Percentiles rank a stretch among this genome's conserved stretches.
These are phyloP conservation scores for Acer saccharum DNA, from an alignment of 345 rosid genomes.

Conservation along the genomic window DNA sequence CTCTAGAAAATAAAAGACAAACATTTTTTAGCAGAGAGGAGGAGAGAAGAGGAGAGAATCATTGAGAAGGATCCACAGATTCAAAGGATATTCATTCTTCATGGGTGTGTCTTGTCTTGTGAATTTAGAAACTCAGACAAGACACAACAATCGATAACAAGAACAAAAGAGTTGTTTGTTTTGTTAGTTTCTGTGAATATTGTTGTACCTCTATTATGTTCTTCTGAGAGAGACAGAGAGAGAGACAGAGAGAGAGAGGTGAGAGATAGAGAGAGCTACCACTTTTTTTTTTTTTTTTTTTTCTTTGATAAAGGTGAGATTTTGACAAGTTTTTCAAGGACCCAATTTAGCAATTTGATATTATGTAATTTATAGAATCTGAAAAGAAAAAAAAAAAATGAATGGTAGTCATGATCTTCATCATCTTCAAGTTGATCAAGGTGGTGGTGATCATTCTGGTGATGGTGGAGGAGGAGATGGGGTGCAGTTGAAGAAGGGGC, in stretches of 20 bases:
- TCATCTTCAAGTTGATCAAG: slow-evolving; percentile 23
- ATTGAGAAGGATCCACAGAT: too few species aligned
- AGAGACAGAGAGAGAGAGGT: neutral
- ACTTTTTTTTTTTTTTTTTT: neutral
- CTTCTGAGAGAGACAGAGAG: neutral
- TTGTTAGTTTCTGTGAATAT: neutral
- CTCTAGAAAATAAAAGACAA: neutral
- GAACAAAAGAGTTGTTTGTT: neutral
- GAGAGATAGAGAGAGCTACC: neutral
- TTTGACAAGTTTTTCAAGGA: neutral
- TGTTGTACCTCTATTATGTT: neutral
- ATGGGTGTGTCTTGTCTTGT: neutral
- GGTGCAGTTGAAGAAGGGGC: slow-evolving; percentile 48
- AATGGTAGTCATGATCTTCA: neutral
- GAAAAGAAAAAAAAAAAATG: neutral
- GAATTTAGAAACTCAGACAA: neutral
- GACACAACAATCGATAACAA: neutral
- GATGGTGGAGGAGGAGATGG: slow-evolving; percentile 31
- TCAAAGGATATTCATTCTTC: neutral
- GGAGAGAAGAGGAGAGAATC: too few species aligned
- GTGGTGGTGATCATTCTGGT: slow-evolving; percentile 26
- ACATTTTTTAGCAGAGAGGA: neutral
- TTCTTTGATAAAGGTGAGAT: neutral
- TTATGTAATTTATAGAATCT: neutral
- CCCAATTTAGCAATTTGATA: neutral